phyloP scores from a whole-genome alignment of 441 rosid genomes.

The Pelargonium hybrid region DNA sequence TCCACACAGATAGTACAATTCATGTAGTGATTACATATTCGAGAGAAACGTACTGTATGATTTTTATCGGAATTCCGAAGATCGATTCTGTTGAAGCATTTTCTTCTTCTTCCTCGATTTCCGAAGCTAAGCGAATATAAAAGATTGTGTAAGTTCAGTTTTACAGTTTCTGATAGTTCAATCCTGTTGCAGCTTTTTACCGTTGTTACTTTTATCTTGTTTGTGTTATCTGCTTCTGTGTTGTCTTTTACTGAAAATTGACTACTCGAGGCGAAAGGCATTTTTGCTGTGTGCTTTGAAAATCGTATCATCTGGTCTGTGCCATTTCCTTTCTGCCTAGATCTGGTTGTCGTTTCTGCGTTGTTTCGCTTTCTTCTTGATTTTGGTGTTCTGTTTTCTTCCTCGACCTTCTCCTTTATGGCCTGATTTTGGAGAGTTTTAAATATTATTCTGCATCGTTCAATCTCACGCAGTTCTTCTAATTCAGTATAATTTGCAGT shows the following conservation, averaged over 20 bases:
- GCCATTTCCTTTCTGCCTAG: not conserved
- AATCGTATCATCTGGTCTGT: not conserved
- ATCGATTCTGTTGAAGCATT: not conserved
- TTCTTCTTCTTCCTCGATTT: not conserved
- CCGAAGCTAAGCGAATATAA: not conserved
- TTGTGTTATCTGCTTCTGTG: not conserved
- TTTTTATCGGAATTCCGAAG: not conserved
- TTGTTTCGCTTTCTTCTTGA: not conserved
- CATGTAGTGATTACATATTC: not conserved
- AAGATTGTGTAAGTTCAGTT: not conserved
- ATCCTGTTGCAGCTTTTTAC: not conserved
- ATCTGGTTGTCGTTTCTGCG: not conserved
- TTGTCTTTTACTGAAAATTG: not conserved
- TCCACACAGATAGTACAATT: not conserved
- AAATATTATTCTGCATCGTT: no score
- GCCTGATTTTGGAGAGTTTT: no score
- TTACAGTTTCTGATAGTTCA: not conserved
- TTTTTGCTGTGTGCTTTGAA: not conserved
- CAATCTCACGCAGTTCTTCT: no score
- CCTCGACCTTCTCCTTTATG: no score
- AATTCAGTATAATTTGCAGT: no score
- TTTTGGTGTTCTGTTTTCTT: not conserved
- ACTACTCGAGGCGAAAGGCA: not conserved
- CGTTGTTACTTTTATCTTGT: not conserved
- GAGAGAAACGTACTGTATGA: no score